These are phyloP conservation scores for Ceratocystis huliohia DNA, from an alignment of 2,329 filamentous ascomycete species.

Conservation along the genomic window DNA sequence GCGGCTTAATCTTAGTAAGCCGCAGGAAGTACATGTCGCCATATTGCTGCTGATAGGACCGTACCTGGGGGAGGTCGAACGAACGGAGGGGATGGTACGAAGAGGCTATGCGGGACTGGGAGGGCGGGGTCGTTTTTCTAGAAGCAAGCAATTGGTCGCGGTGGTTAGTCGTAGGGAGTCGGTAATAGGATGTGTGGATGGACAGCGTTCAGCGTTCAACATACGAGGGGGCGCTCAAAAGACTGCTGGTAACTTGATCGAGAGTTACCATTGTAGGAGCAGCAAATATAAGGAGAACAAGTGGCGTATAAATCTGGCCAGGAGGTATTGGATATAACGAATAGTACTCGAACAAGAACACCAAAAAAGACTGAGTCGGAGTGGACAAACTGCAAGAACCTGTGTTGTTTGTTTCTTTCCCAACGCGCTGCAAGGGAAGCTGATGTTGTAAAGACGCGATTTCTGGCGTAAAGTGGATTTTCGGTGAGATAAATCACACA, in stretches of 20 bases:
- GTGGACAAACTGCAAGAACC: not conserved
- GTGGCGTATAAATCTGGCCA: not conserved
- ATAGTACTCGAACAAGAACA: not conserved
- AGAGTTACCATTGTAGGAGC: conserved; percentile 27
- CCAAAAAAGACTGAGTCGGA: not conserved
- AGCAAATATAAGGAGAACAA: conserved; percentile 11
- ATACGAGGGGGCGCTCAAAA: conserved; percentile 29
- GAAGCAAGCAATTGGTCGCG: not conserved
- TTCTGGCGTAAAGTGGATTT: conserved; percentile 8
- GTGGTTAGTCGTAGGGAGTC: not conserved
- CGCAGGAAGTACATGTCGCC: conserved; percentile 96
- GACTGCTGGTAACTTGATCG: conserved; percentile 27
- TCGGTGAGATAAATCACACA: not conserved
- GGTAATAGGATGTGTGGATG: conserved; percentile 24
- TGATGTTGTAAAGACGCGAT: not conserved
- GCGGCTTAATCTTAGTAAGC: conserved; percentile 73
- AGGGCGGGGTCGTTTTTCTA: conserved; percentile 2
- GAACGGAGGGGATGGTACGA: conserved; percentile 62
- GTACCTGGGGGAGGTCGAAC: conserved; percentile 57
- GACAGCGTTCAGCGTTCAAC: conserved; percentile 16
- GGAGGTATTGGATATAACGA: not conserved
- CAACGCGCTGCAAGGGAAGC: conserved; percentile 3
- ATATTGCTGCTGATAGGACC: conserved; percentile 87
- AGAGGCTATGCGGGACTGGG: conserved; percentile 27
- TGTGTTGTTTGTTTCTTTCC: not conserved